A percentile compares a stretch with the other conserved stretches of the same genome.
These are phyloP conservation scores for Schoenoplectus tabernaemontani DNA, from an alignment of 202 grass and related monocot genomes.

Conservation along the genomic window DNA sequence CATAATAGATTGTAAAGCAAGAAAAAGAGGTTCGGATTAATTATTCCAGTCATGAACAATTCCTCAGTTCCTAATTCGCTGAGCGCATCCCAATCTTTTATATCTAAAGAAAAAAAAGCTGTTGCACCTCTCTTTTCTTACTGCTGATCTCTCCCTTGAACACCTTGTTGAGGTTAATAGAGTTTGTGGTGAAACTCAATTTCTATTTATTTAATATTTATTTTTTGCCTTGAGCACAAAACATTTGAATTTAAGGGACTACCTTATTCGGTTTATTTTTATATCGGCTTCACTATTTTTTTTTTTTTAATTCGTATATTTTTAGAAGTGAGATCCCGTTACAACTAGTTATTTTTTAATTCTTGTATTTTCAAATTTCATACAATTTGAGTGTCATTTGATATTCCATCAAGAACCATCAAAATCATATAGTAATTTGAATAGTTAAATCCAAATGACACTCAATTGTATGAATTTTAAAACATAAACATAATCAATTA, in stretches of 20 bases:
- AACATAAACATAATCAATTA: too few species aligned
- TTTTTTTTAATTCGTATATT: too few species aligned
- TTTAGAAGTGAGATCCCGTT: too few species aligned
- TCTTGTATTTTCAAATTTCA: too few species aligned
- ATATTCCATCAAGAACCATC: too few species aligned
- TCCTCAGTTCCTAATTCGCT: neutral
- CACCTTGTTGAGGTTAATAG: neutral
- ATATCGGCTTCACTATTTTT: too few species aligned
- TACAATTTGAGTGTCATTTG: too few species aligned
- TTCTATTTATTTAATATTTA: neutral
- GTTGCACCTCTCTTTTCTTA: neutral
- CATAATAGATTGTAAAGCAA: neutral
- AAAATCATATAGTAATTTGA: too few species aligned
- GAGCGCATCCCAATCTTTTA: neutral
- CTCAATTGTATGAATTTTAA: too few species aligned
- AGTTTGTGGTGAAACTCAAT: neutral
- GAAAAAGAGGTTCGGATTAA: neutral
- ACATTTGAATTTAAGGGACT: neutral
- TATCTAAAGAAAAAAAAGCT: neutral
- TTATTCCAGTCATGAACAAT: neutral
- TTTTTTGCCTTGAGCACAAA: neutral
- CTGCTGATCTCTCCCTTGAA: neutral
- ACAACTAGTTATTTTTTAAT: too few species aligned
- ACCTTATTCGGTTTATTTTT: too few species aligned
- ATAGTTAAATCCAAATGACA: too few species aligned